Base-by-base conservation (phyloP, 148 eudicot genomes). In the Polygonum maritimum region DNA sequence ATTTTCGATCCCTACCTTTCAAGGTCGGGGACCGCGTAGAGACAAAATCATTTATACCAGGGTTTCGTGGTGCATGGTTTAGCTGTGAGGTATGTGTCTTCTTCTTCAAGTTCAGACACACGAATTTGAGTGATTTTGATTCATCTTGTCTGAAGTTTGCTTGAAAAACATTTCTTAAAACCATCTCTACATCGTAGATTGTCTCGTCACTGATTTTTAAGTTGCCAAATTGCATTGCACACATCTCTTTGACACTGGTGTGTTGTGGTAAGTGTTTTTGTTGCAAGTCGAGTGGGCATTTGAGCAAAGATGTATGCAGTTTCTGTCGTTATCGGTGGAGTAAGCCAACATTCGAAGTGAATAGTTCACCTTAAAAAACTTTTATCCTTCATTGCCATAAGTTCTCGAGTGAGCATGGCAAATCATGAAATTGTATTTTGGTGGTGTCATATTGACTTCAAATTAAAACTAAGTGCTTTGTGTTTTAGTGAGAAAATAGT, bases 41-140 rank as follows among this genome's bases (percentile, higher is more conserved):
- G 80, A 26, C 80, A 31, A 83, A 74, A 78, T 76, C 85, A 19
- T 87, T 83, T 69, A n/a, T 13, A 26, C 3, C 21, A 7, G 90
- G 90, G 31, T 87, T 39, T 75, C 88, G 88, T 22, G 85, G 88
- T 78, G 88, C 90, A 22, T 87, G 90, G 90, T 87, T 87, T 74
- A 80, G 83, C 26, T 83, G 86, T 73, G 76, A 85, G 88, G 90
- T 85, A 82, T 44, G 26, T 65, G 19, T 35, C 44, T 62, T 65
- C 13, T n/a, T 65, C 18, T 62, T 26, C 16, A 26, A 31, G 69
- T 31, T 26, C 33, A 31, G 33, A 62, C 16, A 31, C 39, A 31
- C 1, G 13, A 62, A 15, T 31, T 8, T 33, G 31, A 26, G 38
- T 31, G 33, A 12, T 26, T 26, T 33, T 31, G 69, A 33, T 62